Base-by-base conservation (phyloP, 2,329 filamentous ascomycete species). In the Piedraia hortae region DNA sequence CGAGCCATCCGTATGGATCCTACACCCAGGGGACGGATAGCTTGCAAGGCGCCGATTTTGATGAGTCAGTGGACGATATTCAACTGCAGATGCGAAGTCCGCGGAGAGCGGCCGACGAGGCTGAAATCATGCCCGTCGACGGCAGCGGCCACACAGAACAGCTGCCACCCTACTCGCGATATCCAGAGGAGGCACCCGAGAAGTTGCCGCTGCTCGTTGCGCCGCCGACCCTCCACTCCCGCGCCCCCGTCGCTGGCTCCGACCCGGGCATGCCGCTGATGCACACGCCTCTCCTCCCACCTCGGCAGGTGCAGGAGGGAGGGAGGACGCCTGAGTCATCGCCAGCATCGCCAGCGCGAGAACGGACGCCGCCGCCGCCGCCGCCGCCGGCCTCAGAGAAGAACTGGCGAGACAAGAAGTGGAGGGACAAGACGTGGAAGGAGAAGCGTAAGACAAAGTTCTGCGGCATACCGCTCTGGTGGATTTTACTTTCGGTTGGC, bases 101-200 rank as follows among this genome's bases (percentile, higher is more conserved):
- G n/a, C n/a, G n/a, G n/a, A n/a, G n/a, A n/a, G n/a, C n/a, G n/a
- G n/a, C n/a, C n/a, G n/a, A n/a, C n/a, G n/a, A n/a, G n/a, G n/a
- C n/a, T n/a, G n/a, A n/a, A n/a, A n/a, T n/a, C n/a, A n/a, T n/a
- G n/a, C n/a, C n/a, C n/a, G n/a, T n/a, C n/a, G n/a, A n/a, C n/a
- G n/a, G n/a, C n/a, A n/a, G 89, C 36, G 80, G 80, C 1, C 78
- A 91, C 39, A 69, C 72, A 1, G 82, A 93, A 44, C 75, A 89
- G 42, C 51, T 91, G 10, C 82, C 82, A 7, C 82, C 82, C 1
- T 93, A 93, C 40, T 74, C 75, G 8, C 59, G 77, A 41, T 91
- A 88, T 44, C 75, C 80, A 2, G 73, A 88, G 23, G 70, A 75
- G 25, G 38, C 36, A 3, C 37, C 38, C 2, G 35, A 58, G 39